Evolutionary conservation across 805 yeast species (phyloP).

Genomic region (Zygosaccharomyces lentus): DNA sequence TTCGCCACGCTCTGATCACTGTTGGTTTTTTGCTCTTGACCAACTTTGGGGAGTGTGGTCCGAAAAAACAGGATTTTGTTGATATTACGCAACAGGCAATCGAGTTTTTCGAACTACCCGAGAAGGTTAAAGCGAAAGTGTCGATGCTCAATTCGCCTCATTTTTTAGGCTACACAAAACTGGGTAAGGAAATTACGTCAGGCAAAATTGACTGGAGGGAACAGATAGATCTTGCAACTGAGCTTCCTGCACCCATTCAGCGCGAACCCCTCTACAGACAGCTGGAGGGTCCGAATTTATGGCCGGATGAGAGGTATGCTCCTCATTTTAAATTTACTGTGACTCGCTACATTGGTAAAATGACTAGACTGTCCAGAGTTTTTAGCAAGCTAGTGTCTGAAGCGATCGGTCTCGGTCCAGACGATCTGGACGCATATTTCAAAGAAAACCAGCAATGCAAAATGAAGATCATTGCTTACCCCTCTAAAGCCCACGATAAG

Average conservation of each 20-base stretch:
- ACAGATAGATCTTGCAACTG: conserved; percentile 58
- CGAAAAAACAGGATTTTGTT: conserved; percentile 37
- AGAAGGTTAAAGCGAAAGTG: conserved; percentile 40
- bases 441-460: conserved; percentile 49
- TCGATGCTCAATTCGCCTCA: conserved; percentile 57
- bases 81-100: conserved; percentile 39
- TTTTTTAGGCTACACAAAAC: conserved; percentile 52
- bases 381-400: conserved; percentile 51
- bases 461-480: conserved; percentile 56
- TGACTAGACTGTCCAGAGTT: conserved; percentile 41
- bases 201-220: conserved; percentile 54
- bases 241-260: conserved; percentile 40
- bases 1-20: conserved; percentile 46
- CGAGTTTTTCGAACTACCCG: conserved; percentile 45
- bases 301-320: conserved; percentile 42
- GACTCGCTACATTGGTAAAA: conserved; percentile 41
- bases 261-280: conserved; percentile 41
- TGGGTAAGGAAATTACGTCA: conserved; percentile 58
- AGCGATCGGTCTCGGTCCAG: conserved; percentile 46
- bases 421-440: conserved; percentile 46
- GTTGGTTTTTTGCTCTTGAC: conserved; percentile 52
- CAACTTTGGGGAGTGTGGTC: conserved; percentile 40
- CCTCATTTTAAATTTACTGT: conserved; percentile 45
- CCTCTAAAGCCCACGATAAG: conserved; percentile 33
- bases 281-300: conserved; percentile 54